Evolutionary conservation across 805 yeast species (phyloP).

Genomic region (Schwanniomyces vanrijiae): DNA sequence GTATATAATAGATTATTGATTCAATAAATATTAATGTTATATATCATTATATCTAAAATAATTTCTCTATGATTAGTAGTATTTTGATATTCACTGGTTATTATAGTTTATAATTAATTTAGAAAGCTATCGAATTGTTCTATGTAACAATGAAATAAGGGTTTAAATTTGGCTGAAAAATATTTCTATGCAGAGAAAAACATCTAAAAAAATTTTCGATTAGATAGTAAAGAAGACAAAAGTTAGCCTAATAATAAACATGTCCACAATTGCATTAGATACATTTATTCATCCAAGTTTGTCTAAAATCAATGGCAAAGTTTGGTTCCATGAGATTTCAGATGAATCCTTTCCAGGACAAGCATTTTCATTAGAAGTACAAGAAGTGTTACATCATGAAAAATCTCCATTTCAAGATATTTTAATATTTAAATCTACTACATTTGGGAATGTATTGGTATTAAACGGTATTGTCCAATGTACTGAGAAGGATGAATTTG

Average conservation of each 20-base stretch:
- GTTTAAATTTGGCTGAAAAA: not conserved
- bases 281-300: constrained; percentile 30
- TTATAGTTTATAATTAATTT: too few species aligned
- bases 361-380: constrained; percentile 67
- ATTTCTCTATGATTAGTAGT: too few species aligned
- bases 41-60: too few species aligned
- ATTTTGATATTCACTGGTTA: too few species aligned
- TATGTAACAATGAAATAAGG: too few species aligned
- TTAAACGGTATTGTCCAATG: constrained; percentile 90
- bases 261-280: constrained; percentile 9
- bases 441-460: constrained; percentile 85
- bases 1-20: too few species aligned
- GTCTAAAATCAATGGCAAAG: constrained; percentile 21
- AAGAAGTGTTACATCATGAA: constrained; percentile 62
- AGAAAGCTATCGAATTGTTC: too few species aligned
- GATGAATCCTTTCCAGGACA: constrained; percentile 85
- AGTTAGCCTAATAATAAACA: not conserved
- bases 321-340: constrained; percentile 79
- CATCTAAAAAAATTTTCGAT: not conserved
- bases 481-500: constrained; percentile 89
- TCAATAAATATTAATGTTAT: too few species aligned
- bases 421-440: constrained; percentile 69
- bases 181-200: not conserved
- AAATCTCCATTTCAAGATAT: constrained; percentile 79
- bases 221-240: not conserved